These are phyloP conservation scores for Rhypophila decipiens DNA, from an alignment of 495 filamentous ascomycete genomes.

Conservation along the genomic window DNA sequence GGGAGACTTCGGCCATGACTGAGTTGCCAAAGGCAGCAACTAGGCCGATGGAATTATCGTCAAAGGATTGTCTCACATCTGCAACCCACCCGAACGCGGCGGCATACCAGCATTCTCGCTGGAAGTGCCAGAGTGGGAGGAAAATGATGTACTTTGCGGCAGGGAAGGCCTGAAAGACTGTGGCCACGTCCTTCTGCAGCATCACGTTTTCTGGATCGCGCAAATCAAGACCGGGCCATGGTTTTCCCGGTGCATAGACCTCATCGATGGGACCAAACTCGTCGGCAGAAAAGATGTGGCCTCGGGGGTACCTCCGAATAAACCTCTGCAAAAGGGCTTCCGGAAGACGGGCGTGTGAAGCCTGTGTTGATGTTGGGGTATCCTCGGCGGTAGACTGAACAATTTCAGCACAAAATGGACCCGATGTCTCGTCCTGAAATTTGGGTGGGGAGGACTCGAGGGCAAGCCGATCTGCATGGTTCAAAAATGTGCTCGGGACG, in stretches of 20 bases:
- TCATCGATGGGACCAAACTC: constrained; percentile 32
- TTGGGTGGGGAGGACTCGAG: background rate
- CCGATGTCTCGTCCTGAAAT: constrained; percentile 1
- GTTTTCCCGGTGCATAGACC: constrained; percentile 11
- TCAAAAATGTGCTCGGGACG: constrained; percentile 23
- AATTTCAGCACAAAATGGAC: constrained; percentile 17
- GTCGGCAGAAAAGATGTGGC: constrained; percentile 36
- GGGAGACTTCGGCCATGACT: constrained; percentile 54
- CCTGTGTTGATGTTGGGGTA: constrained; percentile 4
- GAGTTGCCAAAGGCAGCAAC: constrained; percentile 52
- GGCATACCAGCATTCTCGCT: constrained; percentile 61
- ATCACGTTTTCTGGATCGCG: background rate
- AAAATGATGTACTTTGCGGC: constrained; percentile 49
- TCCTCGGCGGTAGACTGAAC: constrained; percentile 14
- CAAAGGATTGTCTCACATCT: constrained; percentile 32
- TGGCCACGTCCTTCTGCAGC: constrained; percentile 10
- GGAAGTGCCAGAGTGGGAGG: constrained; percentile 65
- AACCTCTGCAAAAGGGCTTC: constrained; percentile 30
- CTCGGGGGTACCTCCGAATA: constrained; percentile 30
- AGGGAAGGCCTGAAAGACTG: constrained; percentile 27
- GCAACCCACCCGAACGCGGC: constrained; percentile 61
- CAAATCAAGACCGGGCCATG: constrained; percentile 2
- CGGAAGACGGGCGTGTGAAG: constrained; percentile 19
- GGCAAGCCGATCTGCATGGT: constrained; percentile 7
- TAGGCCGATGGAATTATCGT: constrained; percentile 38